phyloP scores from a whole-genome alignment of 371 early-diverging fungal species.

The Mortierella sp. region DNA sequence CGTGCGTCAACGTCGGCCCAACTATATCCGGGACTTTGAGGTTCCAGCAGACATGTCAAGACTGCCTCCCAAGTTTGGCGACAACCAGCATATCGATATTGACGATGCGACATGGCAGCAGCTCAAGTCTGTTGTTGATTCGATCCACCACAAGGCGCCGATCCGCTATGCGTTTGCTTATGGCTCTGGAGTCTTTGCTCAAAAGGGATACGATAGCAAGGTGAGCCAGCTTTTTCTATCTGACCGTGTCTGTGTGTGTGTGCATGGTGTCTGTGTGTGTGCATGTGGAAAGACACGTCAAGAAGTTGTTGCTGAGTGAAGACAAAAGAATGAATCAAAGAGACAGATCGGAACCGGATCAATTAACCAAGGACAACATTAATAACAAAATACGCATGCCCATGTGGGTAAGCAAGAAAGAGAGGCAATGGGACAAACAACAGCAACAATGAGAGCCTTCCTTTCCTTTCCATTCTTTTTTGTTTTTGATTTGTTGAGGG shows the following conservation, averaged over 20 bases:
- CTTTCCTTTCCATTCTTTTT: not conserved
- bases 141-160: conserved; percentile 75
- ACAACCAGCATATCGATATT: conserved; percentile 76
- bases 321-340: not conserved
- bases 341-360: conserved; percentile 4
- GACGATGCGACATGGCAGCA: conserved; percentile 71
- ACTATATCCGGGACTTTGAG: conserved; percentile 52
- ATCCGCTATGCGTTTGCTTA: conserved; percentile 94
- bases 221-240: conserved; percentile 51
- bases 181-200: conserved; percentile 95
- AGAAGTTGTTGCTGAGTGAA: not conserved
- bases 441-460: not conserved
- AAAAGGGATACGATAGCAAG: conserved; percentile 83
- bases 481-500: conserved; percentile 9
- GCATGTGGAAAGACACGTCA: not conserved
- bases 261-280: not conserved
- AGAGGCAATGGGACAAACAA: not conserved
- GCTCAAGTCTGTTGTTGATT: conserved; percentile 69
- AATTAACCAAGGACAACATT: not conserved
- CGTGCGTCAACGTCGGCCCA: conserved; percentile 41
- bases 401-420: conserved; percentile 2
- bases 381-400: not conserved
- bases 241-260: not conserved
- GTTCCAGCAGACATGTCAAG: conserved; percentile 61
- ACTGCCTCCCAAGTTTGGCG: conserved; percentile 77